Conservation (phyloP, 345 rosid genomes). For the sweet orange (Citrus sinensis) region DNA sequence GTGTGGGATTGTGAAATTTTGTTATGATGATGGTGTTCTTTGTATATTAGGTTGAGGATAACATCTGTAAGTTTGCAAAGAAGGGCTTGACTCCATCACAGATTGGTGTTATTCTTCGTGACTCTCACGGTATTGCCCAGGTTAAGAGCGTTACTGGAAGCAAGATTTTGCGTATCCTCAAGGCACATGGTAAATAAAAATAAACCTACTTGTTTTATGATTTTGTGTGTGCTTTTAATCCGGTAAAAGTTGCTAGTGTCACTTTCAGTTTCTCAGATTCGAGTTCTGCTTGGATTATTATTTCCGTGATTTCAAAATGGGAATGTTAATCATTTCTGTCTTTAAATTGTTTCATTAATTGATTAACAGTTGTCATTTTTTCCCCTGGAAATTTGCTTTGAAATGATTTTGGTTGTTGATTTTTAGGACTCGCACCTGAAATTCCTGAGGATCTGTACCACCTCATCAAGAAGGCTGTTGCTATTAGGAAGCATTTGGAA, state of each 20-base stretch:
- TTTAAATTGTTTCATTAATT: not conserved
- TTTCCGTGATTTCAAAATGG: not conserved
- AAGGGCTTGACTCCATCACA: conserved; percentile 78
- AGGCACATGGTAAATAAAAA: conserved; percentile 49
- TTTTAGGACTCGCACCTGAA: conserved; percentile 60
- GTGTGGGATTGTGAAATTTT: not conserved
- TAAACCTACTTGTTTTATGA: not conserved
- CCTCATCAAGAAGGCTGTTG: conserved; percentile 75
- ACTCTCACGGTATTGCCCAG: conserved; percentile 72
- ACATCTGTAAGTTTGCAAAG: conserved; percentile 71
- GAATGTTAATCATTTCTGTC: not conserved
- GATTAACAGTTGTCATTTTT: not conserved
- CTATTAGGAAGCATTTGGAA: conserved; percentile 68
- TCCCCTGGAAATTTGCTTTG: not conserved
- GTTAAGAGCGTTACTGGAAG: conserved; percentile 69
- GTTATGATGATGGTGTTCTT: not conserved
- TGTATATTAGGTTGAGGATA: conserved; percentile 50
- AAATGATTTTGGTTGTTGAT: not conserved
- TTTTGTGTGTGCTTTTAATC: not conserved
- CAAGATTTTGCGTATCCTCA: conserved; percentile 62
- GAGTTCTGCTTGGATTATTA: not conserved
- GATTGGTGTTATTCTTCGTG: conserved; percentile 78
- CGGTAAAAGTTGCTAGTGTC: not conserved
- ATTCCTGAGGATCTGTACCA: conserved; percentile 70
- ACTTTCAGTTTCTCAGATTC: not conserved